Evolutionary conservation across 202 grass and related monocot genomes (phyloP).

Genomic region (Panicum virgatum): DNA sequence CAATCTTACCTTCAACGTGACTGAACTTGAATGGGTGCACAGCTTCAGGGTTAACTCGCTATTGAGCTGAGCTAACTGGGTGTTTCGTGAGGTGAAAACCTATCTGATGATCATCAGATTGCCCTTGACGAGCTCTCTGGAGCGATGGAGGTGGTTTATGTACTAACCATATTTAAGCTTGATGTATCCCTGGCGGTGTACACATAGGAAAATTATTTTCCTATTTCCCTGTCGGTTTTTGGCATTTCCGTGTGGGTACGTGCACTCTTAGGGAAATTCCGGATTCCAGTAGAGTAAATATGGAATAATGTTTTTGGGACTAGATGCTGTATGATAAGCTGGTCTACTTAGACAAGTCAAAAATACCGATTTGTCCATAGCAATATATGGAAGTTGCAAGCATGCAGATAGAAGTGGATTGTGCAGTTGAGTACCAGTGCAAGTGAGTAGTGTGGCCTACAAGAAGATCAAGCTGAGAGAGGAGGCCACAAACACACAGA

Average conservation of each 20-base stretch:
- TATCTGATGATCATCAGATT: not conserved
- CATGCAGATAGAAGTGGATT: not conserved
- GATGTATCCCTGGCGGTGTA: too few relatives aligned
- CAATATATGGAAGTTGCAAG: not conserved
- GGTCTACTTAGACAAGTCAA: too few relatives aligned
- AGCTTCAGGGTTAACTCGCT: constrained; percentile 2
- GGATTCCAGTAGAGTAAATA: too few relatives aligned
- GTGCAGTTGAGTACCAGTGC: not conserved
- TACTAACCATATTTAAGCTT: too few relatives aligned
- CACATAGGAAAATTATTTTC: too few relatives aligned
- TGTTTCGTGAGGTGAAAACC: not conserved
- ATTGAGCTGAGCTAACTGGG: not conserved
- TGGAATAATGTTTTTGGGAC: too few relatives aligned
- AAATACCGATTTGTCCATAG: too few relatives aligned
- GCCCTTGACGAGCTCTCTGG: not conserved
- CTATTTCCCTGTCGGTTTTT: too few relatives aligned
- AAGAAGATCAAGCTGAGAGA: not conserved
- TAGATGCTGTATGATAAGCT: too few relatives aligned
- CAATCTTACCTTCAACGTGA: constrained; percentile 4
- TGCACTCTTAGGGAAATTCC: too few relatives aligned
- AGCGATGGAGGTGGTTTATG: not conserved
- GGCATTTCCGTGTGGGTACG: too few relatives aligned
- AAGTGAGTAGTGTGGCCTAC: constrained; percentile 20
- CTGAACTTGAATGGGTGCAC: not conserved
- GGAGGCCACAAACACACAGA: not conserved